Evolutionary conservation across 176 grass and related monocot species (phyloP), one percentile per base, ranked within the genome.

Genomic region (Triticum monococcum): DNA sequence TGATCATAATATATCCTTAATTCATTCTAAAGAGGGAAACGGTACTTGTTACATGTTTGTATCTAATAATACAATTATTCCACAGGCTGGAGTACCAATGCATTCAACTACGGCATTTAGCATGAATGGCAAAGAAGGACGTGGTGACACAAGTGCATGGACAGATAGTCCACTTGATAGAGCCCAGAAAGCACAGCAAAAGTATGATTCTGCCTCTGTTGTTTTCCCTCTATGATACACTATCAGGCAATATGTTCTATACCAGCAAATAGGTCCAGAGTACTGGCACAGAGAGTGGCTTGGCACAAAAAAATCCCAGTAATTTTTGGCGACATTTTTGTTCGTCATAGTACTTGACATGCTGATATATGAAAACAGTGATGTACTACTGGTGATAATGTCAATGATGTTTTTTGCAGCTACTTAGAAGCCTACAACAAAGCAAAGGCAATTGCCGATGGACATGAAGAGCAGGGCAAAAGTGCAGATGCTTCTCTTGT

Each of bases 401-500:
- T 60, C 77, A 77, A 65, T 64, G 38, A 6, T 81, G 3, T 75
- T 22, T 84, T 25, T 60, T 85, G 74, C 88, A 98, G 96, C 90
- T 98, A 96, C 84, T 84, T 98, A 81, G 93, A 98, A 85, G 97
- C 97, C 79, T 98, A 96, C 38, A 84, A 96, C 81, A 96, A 91
- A 90, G 78, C 93, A 54, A 91, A 96, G 86, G 88, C 94, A 62
- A 91, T 98, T 79, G 93, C 91, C 13, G 92, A 94, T 66, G 91
- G 84, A 8, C 83, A 92, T 62, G 86, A 92, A 37, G 85, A 71
- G 28, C 89, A 85, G 41, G 90, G 40, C 72, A 87, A 48, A 80
- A 84, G 75, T 8, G 68, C 73, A 48, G 71, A 96, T 78, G 93
- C 93, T 78, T 86, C 82, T 57, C 84, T 98, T 14, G 93, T 98